Evolutionary conservation across 2,329 filamentous ascomycete species (phyloP), one percentile per base, ranked within the genome.

Genomic region (Epichloe brachyelytri): DNA sequence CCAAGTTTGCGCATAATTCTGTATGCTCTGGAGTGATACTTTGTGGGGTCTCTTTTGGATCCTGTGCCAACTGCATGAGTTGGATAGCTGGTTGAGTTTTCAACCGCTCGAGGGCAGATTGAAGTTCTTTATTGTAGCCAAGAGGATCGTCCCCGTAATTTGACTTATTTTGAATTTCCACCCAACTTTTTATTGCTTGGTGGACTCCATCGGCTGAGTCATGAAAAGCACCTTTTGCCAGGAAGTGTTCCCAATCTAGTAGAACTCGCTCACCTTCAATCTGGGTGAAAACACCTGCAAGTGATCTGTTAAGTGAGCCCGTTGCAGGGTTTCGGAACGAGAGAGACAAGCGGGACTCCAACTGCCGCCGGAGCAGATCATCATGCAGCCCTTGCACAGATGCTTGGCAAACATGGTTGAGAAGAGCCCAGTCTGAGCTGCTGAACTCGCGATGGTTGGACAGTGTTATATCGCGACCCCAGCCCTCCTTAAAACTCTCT

Each of bases 371-470:
- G 41, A 83, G 63, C 17, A 61, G 55, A 22, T 64, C 40, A 54
- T 81, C 74, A 3, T 64, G 59, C 19, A 84, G 70, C 5, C 80
- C 80, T 1, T 65, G 58, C 3, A 83, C 64, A 57, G 82, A 82
- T 3, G 75, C 74, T 46, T 69, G 63, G 55, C 72, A 76, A 10
- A 82, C 68, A 22, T 71, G 67, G 44, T 77, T 74, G 3, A 83
- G 65, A 5, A 78, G 63, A 2, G 63, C 65, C 58, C 69, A 73
- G 45, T 82, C 74, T 4, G 66, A 59, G 3, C 62, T 54, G 0
- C 59, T 65, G 50, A 80, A 73, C 11, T 70, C 68, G 3, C 62
- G 60, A 8, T 58, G 59, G 50, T 74, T 79, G 0, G 73, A 72
- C 10, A 71, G 62, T 0, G 69, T 75, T 10, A 77, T 62, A 55